phyloP scores from a whole-genome alignment of 1,284 basidiomycete species.

The Sanghuangporus weigelae region DNA sequence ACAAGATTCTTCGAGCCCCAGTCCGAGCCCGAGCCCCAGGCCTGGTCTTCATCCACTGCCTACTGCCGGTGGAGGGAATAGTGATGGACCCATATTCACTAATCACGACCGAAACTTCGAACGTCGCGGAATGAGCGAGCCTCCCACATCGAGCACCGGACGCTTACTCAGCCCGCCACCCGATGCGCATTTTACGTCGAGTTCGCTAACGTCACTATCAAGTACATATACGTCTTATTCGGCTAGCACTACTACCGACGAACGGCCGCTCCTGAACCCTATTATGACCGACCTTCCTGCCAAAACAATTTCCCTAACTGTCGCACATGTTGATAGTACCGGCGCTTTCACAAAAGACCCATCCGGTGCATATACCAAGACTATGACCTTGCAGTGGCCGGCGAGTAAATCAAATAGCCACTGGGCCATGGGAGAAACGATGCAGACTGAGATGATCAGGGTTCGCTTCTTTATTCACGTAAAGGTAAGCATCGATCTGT shows the following conservation, averaged over 20 bases:
- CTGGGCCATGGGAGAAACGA: conserved; percentile 74
- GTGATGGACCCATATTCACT: neutral
- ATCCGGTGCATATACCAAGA: conserved; percentile 55
- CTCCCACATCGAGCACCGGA: neutral
- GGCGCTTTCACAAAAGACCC: conserved; percentile 50
- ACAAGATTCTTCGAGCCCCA: conserved; percentile 24
- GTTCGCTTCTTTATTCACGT: conserved; percentile 65
- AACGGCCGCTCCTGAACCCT: conserved; percentile 12
- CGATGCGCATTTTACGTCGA: neutral
- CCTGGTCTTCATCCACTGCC: conserved; percentile 15
- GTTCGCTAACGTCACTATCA: conserved; percentile 9
- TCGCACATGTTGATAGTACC: conserved; percentile 54
- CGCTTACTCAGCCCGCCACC: conserved; percentile 1
- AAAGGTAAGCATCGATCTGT: conserved; percentile 42
- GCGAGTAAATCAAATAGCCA: conserved; percentile 57
- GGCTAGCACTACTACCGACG: conserved; percentile 4
- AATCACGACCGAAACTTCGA: conserved; percentile 1
- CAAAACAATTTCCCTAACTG: conserved; percentile 45
- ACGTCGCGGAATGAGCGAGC: neutral
- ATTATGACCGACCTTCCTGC: conserved; percentile 28
- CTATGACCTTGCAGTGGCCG: conserved; percentile 67
- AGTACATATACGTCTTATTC: conserved; percentile 6
- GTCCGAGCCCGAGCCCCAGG: conserved; percentile 34
- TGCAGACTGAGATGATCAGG: conserved; percentile 58
- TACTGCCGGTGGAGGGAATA: neutral